Evolutionary conservation across 768 basidiomycete species (phyloP).

Genomic region (Filobasidium wieringae): DNA sequence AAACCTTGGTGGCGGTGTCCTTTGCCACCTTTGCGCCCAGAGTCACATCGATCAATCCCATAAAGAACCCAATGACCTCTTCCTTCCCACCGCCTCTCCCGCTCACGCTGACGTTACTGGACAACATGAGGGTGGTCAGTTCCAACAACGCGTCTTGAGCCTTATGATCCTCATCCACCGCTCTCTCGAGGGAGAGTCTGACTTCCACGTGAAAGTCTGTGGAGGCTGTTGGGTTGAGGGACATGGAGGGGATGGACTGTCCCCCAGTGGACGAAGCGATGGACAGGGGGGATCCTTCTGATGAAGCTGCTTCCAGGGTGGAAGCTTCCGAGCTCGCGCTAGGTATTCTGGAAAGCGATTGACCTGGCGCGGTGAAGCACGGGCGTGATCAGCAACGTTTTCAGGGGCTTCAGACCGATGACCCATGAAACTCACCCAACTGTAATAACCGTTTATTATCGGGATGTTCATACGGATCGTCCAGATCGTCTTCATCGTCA

Average conservation of each 20-base stretch:
- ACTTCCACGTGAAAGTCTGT: conserved; percentile 35
- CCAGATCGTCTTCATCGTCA: conserved; percentile 43
- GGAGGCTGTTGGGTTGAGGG: conserved; percentile 16
- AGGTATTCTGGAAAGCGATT: background rate
- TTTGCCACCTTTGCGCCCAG: conserved; percentile 53
- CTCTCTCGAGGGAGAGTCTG: conserved; percentile 72
- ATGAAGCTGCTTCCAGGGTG: conserved; percentile 13
- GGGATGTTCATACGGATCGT: conserved; percentile 41
- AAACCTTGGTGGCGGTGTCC: conserved; percentile 52
- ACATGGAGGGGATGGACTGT: conserved; percentile 18
- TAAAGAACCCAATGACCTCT: conserved; percentile 73
- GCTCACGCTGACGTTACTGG: conserved; percentile 71
- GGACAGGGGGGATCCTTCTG: conserved; percentile 26
- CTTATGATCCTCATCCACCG: conserved; percentile 79
- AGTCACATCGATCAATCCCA: conserved; percentile 57
- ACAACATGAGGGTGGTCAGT: conserved; percentile 92
- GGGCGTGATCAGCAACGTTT: too few relatives aligned
- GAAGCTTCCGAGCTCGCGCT: background rate
- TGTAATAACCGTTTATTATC: conserved; percentile 34
- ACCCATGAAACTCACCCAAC: conserved; percentile 23
- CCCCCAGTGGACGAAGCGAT: conserved; percentile 21
- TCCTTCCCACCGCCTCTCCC: conserved; percentile 58
- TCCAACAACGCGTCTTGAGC: conserved; percentile 90
- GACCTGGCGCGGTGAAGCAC: conserved; percentile 29
- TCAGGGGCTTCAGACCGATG: conserved; percentile 25